Evolutionary conservation across 2,329 filamentous ascomycete species (phyloP).

Genomic region (Verticillium nubilum): DNA sequence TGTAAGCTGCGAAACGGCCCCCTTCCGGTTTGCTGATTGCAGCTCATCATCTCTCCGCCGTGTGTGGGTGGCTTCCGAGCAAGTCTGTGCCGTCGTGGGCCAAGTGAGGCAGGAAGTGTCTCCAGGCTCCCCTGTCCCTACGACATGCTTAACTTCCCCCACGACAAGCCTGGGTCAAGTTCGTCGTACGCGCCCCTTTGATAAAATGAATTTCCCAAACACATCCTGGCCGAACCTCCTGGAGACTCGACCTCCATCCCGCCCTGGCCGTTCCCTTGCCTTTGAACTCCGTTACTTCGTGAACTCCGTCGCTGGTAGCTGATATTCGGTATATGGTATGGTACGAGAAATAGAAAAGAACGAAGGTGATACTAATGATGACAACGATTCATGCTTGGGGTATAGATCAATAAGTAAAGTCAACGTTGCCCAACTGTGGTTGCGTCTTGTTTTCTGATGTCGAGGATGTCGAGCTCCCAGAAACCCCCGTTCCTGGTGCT

Average conservation of each 20-base stretch:
- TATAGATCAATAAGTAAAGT: constrained; percentile 52
- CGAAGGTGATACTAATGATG: background rate
- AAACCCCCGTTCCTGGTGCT: constrained; percentile 24
- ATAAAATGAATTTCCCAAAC: background rate
- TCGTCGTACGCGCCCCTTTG: background rate
- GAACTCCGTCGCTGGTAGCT: background rate
- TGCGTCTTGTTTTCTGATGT: constrained; percentile 46
- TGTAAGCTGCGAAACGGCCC: background rate
- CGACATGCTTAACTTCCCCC: background rate
- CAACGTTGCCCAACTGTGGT: constrained; percentile 52
- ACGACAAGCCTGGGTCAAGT: background rate
- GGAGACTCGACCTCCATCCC: background rate
- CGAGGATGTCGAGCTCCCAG: constrained; percentile 25
- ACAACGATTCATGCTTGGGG: background rate
- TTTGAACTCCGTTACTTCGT: background rate
- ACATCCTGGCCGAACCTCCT: background rate
- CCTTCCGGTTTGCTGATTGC: background rate
- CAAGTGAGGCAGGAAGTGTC: background rate
- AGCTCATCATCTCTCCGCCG: background rate
- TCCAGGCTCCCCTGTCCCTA: background rate
- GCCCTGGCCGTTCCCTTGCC: background rate
- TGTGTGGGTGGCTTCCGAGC: background rate
- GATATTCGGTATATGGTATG: background rate
- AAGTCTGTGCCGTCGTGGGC: background rate
- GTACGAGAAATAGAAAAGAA: background rate